Percentiles rank a stretch among this genome's conserved stretches.
phyloP scores from a whole-genome alignment of 768 basidiomycete species.

The Candolleomyces efflorescens region DNA sequence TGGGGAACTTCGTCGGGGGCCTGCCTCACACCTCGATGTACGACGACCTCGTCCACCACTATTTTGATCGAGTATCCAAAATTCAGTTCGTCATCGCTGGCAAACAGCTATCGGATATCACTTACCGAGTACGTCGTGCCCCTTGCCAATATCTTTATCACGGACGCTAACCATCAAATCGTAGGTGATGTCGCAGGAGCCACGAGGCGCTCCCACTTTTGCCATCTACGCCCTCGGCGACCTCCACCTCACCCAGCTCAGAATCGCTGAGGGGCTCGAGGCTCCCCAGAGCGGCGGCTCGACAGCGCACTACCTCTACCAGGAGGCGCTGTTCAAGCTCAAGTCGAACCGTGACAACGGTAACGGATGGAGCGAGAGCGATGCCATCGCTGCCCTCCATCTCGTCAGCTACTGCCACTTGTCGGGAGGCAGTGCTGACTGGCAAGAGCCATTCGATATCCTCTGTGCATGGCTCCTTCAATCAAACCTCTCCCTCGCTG shows the following conservation, averaged over 20 bases:
- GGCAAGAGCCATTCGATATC: conserved; percentile 65
- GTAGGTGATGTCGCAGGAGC: conserved; percentile 58
- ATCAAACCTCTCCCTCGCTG: conserved; percentile 57
- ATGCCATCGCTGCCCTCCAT: conserved; percentile 77
- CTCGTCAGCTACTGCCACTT: conserved; percentile 71
- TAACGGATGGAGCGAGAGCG: conserved; percentile 55
- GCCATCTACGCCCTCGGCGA: conserved; percentile 75
- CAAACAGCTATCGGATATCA: conserved; percentile 56
- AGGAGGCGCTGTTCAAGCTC: conserved; percentile 64
- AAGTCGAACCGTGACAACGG: conserved; percentile 49
- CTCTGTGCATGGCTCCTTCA: conserved; percentile 75
- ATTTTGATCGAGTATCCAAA: conserved; percentile 68
- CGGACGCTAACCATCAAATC: conserved; percentile 1
- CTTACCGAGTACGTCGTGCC: conserved; percentile 52
- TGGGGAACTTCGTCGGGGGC: conserved; percentile 17
- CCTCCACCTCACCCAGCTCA: conserved; percentile 61
- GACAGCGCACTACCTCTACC: conserved; percentile 59
- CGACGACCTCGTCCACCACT: conserved; percentile 64
- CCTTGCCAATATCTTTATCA: not conserved
- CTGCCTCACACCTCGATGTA: conserved; percentile 40
- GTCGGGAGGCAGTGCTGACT: conserved; percentile 63
- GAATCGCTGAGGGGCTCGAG: conserved; percentile 59
- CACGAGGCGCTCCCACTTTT: conserved; percentile 65
- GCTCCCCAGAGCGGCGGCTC: conserved; percentile 48
- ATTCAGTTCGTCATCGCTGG: conserved; percentile 64